Evolutionary conservation across 768 basidiomycete species (phyloP).

Genomic region (Tulasnella calospora): DNA sequence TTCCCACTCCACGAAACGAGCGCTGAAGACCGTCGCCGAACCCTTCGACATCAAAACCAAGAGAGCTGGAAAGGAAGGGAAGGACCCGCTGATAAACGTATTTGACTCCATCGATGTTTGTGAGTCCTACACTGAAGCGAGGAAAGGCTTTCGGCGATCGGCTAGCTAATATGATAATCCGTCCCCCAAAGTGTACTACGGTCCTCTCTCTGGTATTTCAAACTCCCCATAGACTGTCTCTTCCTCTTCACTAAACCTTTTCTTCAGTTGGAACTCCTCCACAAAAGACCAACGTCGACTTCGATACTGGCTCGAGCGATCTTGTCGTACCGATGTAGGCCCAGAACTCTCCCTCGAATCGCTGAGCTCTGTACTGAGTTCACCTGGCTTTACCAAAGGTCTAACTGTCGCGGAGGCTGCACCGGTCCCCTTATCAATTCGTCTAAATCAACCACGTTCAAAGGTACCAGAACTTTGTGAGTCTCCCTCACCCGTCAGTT

Average conservation of each 20-base stretch:
- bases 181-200: background rate
- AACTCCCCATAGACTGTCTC: background rate
- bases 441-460: slow-evolving; percentile 4
- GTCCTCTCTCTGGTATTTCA: background rate
- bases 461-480: background rate
- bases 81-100: background rate
- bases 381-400: background rate
- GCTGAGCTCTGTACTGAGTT: background rate
- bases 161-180: background rate
- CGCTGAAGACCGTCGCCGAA: background rate
- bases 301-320: slow-evolving; percentile 10
- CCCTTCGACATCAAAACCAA: slow-evolving; percentile 8
- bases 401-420: background rate
- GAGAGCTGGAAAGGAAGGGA: background rate
- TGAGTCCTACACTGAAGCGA: background rate
- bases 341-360: background rate
- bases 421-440: background rate
- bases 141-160: background rate
- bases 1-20: background rate
- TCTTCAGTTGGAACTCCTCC: background rate
- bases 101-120: background rate
- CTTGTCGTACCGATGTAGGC: background rate
- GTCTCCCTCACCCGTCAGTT: background rate
- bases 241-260: background rate
- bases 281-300: background rate